These are phyloP conservation scores for Metschnikowia lochheadii DNA, from an alignment of 805 yeast species.

Conservation along the genomic window DNA sequence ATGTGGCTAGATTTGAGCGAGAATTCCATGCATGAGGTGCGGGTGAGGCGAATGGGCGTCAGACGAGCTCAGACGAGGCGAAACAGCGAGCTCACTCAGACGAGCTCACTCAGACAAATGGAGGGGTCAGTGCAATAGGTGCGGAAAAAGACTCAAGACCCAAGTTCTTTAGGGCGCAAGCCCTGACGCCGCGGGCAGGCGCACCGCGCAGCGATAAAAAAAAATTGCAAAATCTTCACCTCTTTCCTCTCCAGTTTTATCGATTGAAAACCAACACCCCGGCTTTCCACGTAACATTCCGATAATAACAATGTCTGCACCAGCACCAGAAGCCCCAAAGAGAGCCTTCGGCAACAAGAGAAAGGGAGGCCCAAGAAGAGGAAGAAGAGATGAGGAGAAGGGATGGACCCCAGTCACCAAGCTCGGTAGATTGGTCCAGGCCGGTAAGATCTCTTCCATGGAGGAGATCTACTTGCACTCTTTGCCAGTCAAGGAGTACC, in stretches of 20 bases:
- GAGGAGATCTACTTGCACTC: constrained; percentile 99
- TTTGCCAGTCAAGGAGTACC: constrained; percentile 98
- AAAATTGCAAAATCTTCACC: constrained; percentile 5
- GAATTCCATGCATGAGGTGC: not conserved
- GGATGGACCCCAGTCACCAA: constrained; percentile 99
- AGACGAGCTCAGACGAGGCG: no score
- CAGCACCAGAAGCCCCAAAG: constrained; percentile 38
- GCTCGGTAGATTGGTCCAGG: constrained; percentile 99
- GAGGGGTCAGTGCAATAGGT: not conserved
- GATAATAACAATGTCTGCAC: constrained; percentile 49
- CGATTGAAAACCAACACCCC: constrained; percentile 69
- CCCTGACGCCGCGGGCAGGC: constrained; percentile 6
- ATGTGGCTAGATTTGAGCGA: no score
- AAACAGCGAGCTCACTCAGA: no score
- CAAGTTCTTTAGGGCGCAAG: constrained; percentile 11
- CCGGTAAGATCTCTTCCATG: constrained; percentile 92
- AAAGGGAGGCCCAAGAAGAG: constrained; percentile 43
- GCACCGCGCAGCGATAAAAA: constrained; percentile 6
- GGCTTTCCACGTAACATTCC: constrained; percentile 73
- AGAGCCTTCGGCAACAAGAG: constrained; percentile 58
- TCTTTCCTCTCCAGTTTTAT: constrained; percentile 25
- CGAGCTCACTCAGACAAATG: no score
- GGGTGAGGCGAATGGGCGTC: not conserved
- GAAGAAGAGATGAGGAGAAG: constrained; percentile 90
- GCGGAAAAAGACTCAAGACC: not conserved